Evolutionary conservation across 768 basidiomycete genomes (phyloP).

Genomic region (Leccinum sublutescens): DNA sequence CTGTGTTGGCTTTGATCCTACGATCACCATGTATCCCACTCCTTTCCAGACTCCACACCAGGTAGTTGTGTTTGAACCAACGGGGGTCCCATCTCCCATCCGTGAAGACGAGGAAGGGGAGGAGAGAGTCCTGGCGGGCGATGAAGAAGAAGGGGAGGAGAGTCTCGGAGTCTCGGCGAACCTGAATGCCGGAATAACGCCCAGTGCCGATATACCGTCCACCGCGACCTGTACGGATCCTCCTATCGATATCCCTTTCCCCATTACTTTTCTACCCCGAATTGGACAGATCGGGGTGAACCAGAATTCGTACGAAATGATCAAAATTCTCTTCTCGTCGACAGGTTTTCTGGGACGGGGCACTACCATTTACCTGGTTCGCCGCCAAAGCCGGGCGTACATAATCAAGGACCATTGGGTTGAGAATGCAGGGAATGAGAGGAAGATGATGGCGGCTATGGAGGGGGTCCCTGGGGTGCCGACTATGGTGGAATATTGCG

Average conservation of each 20-base stretch:
- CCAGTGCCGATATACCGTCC: not conserved
- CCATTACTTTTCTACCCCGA: no score
- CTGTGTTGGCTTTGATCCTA: not conserved
- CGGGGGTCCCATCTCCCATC: not conserved
- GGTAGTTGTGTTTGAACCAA: not conserved
- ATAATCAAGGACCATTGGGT: constrained; percentile 1
- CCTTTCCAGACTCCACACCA: not conserved
- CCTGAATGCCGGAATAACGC: not conserved
- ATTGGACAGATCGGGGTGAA: not conserved
- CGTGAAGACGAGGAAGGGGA: not conserved
- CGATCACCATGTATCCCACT: not conserved
- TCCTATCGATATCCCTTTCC: no score
- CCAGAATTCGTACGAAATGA: not conserved
- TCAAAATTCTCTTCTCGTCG: not conserved
- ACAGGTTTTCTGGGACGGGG: not conserved
- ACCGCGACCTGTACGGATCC: no score
- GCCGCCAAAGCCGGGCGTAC: not conserved
- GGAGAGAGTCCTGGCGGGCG: no score
- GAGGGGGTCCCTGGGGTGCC: not conserved
- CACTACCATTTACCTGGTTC: not conserved
- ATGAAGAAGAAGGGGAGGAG: no score
- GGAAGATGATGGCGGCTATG: not conserved
- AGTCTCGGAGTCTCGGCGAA: no score
- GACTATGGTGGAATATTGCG: not conserved
- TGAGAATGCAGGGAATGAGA: not conserved